Conservation (phyloP, 139 green algal genomes). For the Chlorella ohadii region DNA sequence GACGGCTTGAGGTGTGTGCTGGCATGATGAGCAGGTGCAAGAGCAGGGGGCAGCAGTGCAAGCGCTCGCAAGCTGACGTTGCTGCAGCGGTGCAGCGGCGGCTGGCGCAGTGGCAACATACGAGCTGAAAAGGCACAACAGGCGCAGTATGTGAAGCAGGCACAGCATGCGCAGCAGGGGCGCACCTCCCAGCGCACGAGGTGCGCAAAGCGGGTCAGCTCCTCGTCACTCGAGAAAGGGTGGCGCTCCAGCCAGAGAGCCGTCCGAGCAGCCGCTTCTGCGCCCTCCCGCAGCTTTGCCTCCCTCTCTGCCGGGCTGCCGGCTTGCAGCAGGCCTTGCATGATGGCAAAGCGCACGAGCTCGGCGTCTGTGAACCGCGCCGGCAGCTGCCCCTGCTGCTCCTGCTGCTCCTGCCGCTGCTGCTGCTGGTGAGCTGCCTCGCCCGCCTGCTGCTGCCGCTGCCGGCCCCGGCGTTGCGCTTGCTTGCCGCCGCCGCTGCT, state of each 20-base stretch:
- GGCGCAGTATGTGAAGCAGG: too few relatives aligned
- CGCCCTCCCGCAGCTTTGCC: conserved; percentile 21
- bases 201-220: conserved; percentile 29
- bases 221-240: conserved; percentile 12
- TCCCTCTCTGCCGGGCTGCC: background rate
- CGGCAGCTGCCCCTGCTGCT: background rate
- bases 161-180: too few relatives aligned
- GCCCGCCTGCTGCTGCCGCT: too few relatives aligned
- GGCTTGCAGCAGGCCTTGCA: conserved; percentile 35
- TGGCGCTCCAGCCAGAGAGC: conserved; percentile 21
- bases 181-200: conserved; percentile 35
- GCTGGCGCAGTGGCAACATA: too few relatives aligned
- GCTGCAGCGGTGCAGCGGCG: too few relatives aligned
- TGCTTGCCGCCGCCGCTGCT: background rate
- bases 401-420: background rate
- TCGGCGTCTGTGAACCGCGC: conserved; percentile 38
- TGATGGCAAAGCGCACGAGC: conserved; percentile 42
- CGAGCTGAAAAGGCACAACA: too few relatives aligned
- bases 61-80: too few relatives aligned
- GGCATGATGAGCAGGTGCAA: too few relatives aligned
- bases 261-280: conserved; percentile 9
- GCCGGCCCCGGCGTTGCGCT: background rate
- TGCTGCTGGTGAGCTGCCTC: too few relatives aligned
- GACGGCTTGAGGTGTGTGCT: too few relatives aligned
- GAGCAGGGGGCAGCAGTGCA: too few relatives aligned